Base-by-base conservation (phyloP, 139 green algal species). In the Nannochloris sp. region DNA sequence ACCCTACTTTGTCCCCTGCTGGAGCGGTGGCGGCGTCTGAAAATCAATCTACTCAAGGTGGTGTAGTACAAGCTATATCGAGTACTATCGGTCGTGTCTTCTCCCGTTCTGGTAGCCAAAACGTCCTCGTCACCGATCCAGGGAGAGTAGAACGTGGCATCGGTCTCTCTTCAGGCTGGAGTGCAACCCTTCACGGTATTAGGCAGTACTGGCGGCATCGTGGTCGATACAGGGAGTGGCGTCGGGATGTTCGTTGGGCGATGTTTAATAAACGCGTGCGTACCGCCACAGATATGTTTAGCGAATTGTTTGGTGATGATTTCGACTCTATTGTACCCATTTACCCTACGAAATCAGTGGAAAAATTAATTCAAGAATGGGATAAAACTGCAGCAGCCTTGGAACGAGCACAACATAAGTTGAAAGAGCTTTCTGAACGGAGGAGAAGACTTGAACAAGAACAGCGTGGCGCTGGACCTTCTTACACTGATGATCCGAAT, bases 201-300 rank as follows among this genome's bases (percentile, higher is more conserved):
- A 7, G 56, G 6, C n/a, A 64, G 25, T 64, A 25, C 24, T 64
- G 56, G 56, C 19, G 23, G 1, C 56, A 64, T 48, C n/a, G 61
- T 38, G 61, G 42, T 32, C 23, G 42, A 31, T 61, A 63, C 15
- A 34, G 36, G 2, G 70, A 77, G 46, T 72, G 70, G 70, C 33
- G 56, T 35, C 61, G 70, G 15, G 70, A 77, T 57, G 70, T 72
- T 27, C 53, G 44, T 29, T 77, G 70, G 70, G 70, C 70, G 4
- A 77, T 72, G 54, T 77, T 73, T 54, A 67, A 77, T 56, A 67
- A 65, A 45, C 70, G 70, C 9, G 63, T 70, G 36, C 70, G 63
- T 13, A 54, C 57, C 4, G 70, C 70, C 14, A 72, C 70, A 8
- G 64, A 77, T 35, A 68, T 72, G 63, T 77, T 78, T 14, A 48